Conservation (phyloP, 768 basidiomycete species). For the Russula sp. region DNA sequence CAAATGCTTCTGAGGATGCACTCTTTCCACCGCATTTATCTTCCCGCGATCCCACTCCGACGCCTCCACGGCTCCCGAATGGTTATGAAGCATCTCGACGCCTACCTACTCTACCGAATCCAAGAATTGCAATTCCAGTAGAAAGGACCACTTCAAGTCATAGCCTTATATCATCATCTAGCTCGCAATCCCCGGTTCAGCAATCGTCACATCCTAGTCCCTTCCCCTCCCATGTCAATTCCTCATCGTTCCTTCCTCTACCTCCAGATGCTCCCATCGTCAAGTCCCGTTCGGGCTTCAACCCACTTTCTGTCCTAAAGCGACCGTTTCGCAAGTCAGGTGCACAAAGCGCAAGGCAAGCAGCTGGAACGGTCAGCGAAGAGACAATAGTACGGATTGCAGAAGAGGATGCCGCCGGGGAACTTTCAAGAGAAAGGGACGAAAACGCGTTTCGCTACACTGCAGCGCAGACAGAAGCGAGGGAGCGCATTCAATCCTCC, state of each 20-base stretch:
- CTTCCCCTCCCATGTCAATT: neutral
- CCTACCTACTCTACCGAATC: neutral
- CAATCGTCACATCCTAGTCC: neutral
- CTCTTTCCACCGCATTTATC: neutral
- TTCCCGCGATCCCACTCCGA: neutral
- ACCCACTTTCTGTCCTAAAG: conserved; percentile 2
- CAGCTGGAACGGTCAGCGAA: neutral
- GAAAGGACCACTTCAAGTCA: neutral
- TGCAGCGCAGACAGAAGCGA: neutral
- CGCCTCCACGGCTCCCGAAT: neutral
- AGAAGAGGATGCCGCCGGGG: conserved; percentile 1
- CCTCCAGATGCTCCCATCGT: neutral
- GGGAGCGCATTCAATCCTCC: conserved; percentile 2
- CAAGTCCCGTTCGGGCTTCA: conserved; percentile 15
- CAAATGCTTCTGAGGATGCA: neutral
- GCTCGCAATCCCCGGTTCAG: neutral
- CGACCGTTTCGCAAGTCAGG: conserved; percentile 6
- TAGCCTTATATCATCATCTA: neutral
- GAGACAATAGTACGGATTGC: neutral
- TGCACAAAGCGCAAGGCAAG: neutral
- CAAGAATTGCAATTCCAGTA: neutral
- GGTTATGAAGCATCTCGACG: neutral
- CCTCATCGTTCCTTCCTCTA: neutral
- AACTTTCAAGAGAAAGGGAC: neutral
- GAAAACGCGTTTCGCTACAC: neutral